Base-by-base conservation (phyloP, 2,329 filamentous ascomycete genomes). In the Eutypella sp. region DNA sequence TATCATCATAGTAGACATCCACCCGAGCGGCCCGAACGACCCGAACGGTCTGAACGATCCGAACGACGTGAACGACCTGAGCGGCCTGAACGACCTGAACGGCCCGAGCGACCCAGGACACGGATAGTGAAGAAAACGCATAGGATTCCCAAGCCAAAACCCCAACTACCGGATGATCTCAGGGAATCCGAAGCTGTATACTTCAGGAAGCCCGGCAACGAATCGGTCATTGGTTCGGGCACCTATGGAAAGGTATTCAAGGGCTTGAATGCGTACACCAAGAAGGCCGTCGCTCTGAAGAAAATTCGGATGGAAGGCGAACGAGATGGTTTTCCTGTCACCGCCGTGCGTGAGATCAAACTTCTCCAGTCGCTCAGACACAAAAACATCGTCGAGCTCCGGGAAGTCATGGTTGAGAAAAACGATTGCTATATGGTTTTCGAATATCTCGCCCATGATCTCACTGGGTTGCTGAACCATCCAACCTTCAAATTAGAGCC, bases 381-480 rank as follows among this genome's bases (percentile, higher is more conserved):
- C 58, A 71, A 76, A 48, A 95, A 95, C 58, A 84, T 96, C 42
- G 89, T 96, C 47, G 82, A 84, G 34, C 71, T 96, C 16, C 82
- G 87, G 54, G 90, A 96, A 68, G 89, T 95, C 54, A 99, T 99
- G 93, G 93, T 99, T 2, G 93, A 99, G 69, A 88, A 86, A 62
- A 97, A 97, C 56, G 91, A 97, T 67, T 99, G 93, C 66, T 99
- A 95, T 68, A 99, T 99, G 93, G 93, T 99, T 3, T 99, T 99
- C 54, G 93, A 99, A 65, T 99, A 99, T 62, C 77, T 97, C 25
- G 92, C 93, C 2, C 93, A 99, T 64, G 93, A 99, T 65, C 73
- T 99, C 49, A 99, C 93, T 3, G 93, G 93, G 13, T 74, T 99
- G 25, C 80, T 99, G 49, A 97, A 97, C 59, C 93, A 99, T 60